These are phyloP conservation scores for Boletus rufocinnamomeus DNA, from an alignment of 768 basidiomycete species.

Conservation along the genomic window DNA sequence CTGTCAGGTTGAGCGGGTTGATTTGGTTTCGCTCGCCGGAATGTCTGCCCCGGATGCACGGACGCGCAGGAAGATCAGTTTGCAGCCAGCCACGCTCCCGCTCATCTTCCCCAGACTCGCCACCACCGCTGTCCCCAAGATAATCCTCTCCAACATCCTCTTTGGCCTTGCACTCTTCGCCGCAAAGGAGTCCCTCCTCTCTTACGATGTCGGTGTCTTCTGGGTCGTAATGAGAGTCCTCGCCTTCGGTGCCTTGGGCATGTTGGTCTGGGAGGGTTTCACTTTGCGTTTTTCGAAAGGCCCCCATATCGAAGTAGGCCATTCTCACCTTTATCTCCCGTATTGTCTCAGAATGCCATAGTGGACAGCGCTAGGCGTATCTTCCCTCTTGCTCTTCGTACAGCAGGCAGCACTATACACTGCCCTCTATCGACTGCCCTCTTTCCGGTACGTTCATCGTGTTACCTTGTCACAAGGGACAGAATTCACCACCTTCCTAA, in stretches of 20 bases:
- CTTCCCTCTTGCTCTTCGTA: slow-evolving; percentile 66
- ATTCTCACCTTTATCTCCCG: slow-evolving; percentile 6
- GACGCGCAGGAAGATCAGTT: slow-evolving; percentile 62
- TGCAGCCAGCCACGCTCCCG: slow-evolving; percentile 47
- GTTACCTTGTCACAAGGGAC: neutral
- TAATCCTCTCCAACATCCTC: slow-evolving; percentile 61
- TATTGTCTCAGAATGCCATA: slow-evolving; percentile 31
- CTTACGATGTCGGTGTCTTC: slow-evolving; percentile 68
- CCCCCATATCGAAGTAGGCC: slow-evolving; percentile 59
- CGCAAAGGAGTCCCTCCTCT: slow-evolving; percentile 66
- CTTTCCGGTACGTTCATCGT: slow-evolving; percentile 54
- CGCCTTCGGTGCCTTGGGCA: slow-evolving; percentile 68
- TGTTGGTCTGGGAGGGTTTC: slow-evolving; percentile 58
- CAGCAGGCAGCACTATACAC: slow-evolving; percentile 68
- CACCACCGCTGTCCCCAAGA: slow-evolving; percentile 52
- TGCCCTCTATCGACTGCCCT: slow-evolving; percentile 66
- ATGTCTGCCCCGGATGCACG: slow-evolving; percentile 71
- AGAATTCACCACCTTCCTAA: slow-evolving; percentile 2
- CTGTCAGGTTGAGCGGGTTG: neutral
- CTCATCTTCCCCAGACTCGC: slow-evolving; percentile 45
- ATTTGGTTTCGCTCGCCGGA: slow-evolving; percentile 13
- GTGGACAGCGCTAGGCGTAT: slow-evolving; percentile 73
- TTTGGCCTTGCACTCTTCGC: slow-evolving; percentile 64
- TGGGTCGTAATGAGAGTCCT: slow-evolving; percentile 77
- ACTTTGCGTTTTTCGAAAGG: slow-evolving; percentile 56